phyloP scores from a whole-genome alignment of 140 eudicot species.

The Erigeron philadelphicus region DNA sequence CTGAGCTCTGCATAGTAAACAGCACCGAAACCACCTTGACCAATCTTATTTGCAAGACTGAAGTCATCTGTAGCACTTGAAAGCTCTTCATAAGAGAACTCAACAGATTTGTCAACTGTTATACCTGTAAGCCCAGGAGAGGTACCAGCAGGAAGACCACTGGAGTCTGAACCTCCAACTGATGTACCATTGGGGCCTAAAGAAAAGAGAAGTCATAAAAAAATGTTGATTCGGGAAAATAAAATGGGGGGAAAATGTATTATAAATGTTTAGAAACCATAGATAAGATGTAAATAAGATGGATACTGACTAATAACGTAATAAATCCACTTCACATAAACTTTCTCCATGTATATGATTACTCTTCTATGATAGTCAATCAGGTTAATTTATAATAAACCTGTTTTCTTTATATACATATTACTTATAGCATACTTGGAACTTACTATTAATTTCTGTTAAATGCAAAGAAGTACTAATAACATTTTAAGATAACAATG shows the following conservation, averaged over 20 bases:
- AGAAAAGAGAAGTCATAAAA: constrained; percentile 8
- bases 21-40: constrained; percentile 97
- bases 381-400: neutral
- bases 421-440: neutral
- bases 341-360: neutral
- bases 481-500: too few relatives aligned
- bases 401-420: neutral
- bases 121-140: constrained; percentile 67
- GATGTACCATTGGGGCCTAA: constrained; percentile 33
- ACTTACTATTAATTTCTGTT: too few relatives aligned
- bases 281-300: neutral
- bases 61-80: constrained; percentile 75
- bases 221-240: neutral
- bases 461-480: too few relatives aligned
- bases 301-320: neutral
- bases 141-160: constrained; percentile 41
- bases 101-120: constrained; percentile 86
- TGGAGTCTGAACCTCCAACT: constrained; percentile 39
- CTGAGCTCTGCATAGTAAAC: constrained; percentile 96
- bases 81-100: constrained; percentile 94
- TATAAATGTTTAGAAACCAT: neutral
- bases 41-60: constrained; percentile 82
- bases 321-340: neutral
- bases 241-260: neutral
- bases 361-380: neutral